Evolutionary conservation across 129 eudicot species (phyloP), one percentile per base, ranked within the genome.

Genomic region (Arctium lappa): DNA sequence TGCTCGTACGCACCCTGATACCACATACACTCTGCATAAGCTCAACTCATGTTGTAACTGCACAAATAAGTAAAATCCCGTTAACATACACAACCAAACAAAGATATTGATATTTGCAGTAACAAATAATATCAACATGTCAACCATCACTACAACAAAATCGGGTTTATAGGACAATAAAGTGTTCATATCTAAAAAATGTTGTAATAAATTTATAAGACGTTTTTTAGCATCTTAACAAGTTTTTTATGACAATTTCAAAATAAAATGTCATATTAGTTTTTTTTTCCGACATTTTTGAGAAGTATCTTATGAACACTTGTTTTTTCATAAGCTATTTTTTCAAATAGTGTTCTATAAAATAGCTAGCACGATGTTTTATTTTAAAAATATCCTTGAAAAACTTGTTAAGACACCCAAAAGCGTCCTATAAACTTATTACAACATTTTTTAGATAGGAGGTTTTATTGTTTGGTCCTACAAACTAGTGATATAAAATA

Each of bases 11-110:
- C 83, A 81, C 71, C 92, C 91, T 18, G 93, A 89, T 15, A 82
- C 81, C 5, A 89, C 81, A 70, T 89, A 91, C n/a, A 91, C 86
- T 79, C 91, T 32, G 72, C 97, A 89, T 65, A 91, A 22, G 48
- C 90, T 86, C 48, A 89, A 9, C 40, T 91, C 91, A 29, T 89
- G 82, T 85, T 87, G 88, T 80, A 89, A 76, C 96, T 91, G 93
- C 88, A 76, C 1, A 38, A 71, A 36, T 71, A 33, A 2, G 33
- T 56, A 48, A 80, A 46, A 70, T 69, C 48, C 5, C 5, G 16
- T 79, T 46, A 79, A 32, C 53, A 70, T 22, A 16, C 38, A 22
- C 15, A 33, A 5, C 4, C 3, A 72, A 6, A 60, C 5, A 9
- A 60, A 60, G 8, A 60, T 60, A 60, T 2, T 16, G 8, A n/a